Evolutionary conservation across 1,284 basidiomycete genomes (phyloP).

Genomic region (Takashimella tepidaria): DNA sequence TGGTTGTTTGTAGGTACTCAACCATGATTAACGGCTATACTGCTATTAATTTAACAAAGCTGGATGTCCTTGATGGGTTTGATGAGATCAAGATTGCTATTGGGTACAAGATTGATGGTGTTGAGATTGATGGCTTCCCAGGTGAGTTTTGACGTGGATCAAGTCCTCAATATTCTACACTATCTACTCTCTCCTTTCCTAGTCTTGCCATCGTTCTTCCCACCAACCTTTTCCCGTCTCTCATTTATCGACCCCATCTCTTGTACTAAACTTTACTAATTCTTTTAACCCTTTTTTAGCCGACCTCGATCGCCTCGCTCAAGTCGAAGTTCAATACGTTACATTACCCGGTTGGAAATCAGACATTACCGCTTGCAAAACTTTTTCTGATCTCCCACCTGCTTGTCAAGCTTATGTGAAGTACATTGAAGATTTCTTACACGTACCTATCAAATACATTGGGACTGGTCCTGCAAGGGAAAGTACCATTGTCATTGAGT

Average conservation of each 20-base stretch:
- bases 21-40: constrained; percentile 95
- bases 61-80: constrained; percentile 84
- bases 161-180: neutral
- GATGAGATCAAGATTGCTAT: constrained; percentile 84
- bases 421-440: constrained; percentile 77
- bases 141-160: constrained; percentile 54
- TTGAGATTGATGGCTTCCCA: constrained; percentile 80
- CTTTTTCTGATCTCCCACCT: constrained; percentile 72
- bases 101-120: constrained; percentile 72
- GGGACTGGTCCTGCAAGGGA: constrained; percentile 46
- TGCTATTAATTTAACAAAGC: constrained; percentile 87
- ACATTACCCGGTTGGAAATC: constrained; percentile 90
- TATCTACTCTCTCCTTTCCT: neutral
- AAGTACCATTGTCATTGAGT: constrained; percentile 42
- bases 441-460: constrained; percentile 65
- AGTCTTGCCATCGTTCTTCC: neutral
- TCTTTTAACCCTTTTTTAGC: constrained; percentile 56
- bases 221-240: neutral
- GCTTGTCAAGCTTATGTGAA: constrained; percentile 82
- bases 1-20: constrained; percentile 91
- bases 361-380: constrained; percentile 63
- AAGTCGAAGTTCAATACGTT: constrained; percentile 82
- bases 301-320: constrained; percentile 73
- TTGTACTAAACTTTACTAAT: too few species aligned
- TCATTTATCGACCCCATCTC: too few species aligned